Evolutionary conservation across 306 rosid genomes (phyloP).

Genomic region (Medicago lupulina): DNA sequence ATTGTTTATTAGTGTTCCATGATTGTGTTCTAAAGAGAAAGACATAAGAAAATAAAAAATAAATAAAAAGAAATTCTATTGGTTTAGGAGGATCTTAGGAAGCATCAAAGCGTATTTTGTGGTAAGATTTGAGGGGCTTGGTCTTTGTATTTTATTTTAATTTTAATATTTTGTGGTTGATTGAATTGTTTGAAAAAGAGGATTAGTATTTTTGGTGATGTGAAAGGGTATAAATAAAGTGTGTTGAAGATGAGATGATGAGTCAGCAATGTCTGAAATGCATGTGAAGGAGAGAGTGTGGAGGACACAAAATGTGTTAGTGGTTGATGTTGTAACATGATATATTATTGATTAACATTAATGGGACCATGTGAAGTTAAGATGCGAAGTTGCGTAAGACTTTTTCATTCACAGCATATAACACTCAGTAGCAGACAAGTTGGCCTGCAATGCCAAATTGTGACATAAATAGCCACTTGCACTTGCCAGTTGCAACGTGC

Average conservation of each 20-base stretch:
- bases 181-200: constrained; percentile 22
- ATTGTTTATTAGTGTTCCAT: constrained; percentile 22
- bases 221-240: constrained; percentile 12
- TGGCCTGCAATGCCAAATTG: constrained; percentile 23
- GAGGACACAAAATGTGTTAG: constrained; percentile 17
- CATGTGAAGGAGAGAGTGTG: constrained; percentile 26
- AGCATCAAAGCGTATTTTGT: constrained; percentile 26
- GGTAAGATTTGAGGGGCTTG: constrained; percentile 37
- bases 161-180: background rate
- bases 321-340: constrained; percentile 33
- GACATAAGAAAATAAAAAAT: background rate
- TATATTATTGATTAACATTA: background rate
- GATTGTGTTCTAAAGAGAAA: constrained; percentile 34
- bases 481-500: background rate
- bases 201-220: constrained; percentile 14
- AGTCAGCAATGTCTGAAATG: constrained; percentile 4
- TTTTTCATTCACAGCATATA: background rate
- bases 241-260: background rate
- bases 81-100: constrained; percentile 31
- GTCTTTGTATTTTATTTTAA: constrained; percentile 15
- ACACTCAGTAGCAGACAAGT: background rate
- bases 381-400: constrained; percentile 27
- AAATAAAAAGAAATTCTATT: background rate
- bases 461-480: constrained; percentile 17
- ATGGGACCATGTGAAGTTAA: constrained; percentile 3